These are phyloP conservation scores for Ceratonia siliqua DNA, from an alignment of 306 rosid species.

Conservation along the genomic window DNA sequence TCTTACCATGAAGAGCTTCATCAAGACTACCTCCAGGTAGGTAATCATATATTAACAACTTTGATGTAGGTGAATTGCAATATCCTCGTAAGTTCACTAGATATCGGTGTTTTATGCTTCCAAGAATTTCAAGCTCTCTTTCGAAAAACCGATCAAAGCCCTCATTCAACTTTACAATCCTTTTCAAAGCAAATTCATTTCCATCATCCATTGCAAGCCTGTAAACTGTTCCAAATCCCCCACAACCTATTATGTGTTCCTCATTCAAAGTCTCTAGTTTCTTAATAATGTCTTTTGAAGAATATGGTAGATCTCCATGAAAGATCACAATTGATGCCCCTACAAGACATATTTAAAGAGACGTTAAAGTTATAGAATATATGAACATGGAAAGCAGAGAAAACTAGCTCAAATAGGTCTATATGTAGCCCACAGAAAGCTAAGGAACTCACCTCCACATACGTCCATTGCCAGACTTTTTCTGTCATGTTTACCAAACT, in stretches of 20 bases:
- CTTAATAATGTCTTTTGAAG: slow-evolving; percentile 91
- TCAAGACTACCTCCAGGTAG: slow-evolving; percentile 96
- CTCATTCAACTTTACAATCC: slow-evolving; percentile 82
- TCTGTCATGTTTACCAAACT: slow-evolving; percentile 77
- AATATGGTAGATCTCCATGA: slow-evolving; percentile 97
- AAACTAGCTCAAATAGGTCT: slow-evolving; percentile 25
- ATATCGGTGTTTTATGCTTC: slow-evolving; percentile 92
- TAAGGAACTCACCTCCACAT: slow-evolving; percentile 69
- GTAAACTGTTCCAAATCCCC: slow-evolving; percentile 95
- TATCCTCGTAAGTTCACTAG: slow-evolving; percentile 94
- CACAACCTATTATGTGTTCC: slow-evolving; percentile 84
- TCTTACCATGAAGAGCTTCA: slow-evolving; percentile 91
- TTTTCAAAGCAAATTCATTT: slow-evolving; percentile 88
- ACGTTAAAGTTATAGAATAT: slow-evolving; percentile 32
- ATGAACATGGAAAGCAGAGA: neutral
- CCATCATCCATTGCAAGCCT: slow-evolving; percentile 99
- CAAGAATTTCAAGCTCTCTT: slow-evolving; percentile 97
- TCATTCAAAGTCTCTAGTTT: slow-evolving; percentile 89
- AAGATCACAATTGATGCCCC: slow-evolving; percentile 96
- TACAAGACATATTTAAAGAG: slow-evolving; percentile 40
- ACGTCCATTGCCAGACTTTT: slow-evolving; percentile 73
- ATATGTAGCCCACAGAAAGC: slow-evolving; percentile 28
- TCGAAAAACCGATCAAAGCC: slow-evolving; percentile 93
- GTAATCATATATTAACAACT: slow-evolving; percentile 90
- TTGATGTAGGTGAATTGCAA: slow-evolving; percentile 95